These are phyloP conservation scores for Byssochlamys sp. DNA, from an alignment of 2,329 filamentous ascomycete genomes.

Conservation along the genomic window DNA sequence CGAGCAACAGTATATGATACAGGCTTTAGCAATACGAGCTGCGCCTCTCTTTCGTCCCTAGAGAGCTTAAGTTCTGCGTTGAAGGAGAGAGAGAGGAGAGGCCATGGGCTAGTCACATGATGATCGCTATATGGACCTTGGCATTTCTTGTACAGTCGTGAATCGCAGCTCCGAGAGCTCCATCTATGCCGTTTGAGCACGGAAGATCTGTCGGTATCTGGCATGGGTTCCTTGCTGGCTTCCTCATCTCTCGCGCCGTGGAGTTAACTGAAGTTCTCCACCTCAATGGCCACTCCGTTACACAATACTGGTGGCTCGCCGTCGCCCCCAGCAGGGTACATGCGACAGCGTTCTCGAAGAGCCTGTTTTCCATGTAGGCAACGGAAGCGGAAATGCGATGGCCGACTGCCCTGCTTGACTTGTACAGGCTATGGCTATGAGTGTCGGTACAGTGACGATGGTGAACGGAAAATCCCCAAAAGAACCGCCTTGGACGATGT, in stretches of 20 bases:
- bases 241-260: neutral
- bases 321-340: constrained; percentile 1
- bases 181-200: neutral
- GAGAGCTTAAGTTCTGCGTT: too few species aligned
- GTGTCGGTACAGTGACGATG: constrained; percentile 3
- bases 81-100: neutral
- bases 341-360: constrained; percentile 8
- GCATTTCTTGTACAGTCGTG: neutral
- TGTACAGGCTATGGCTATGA: constrained; percentile 10
- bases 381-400: constrained; percentile 9
- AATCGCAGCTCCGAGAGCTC: neutral
- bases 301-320: neutral
- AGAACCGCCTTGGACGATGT: constrained; percentile 3
- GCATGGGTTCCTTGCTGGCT: neutral
- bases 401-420: constrained; percentile 7
- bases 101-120: neutral
- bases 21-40: too few species aligned
- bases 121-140: neutral
- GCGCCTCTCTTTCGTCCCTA: too few species aligned
- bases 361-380: constrained; percentile 9
- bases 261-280: neutral
- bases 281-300: neutral
- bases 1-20: too few species aligned
- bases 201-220: neutral
- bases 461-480: neutral